Conservation (phyloP, 495 filamentous ascomycete genomes). For the Lophiostoma macrostomum region DNA sequence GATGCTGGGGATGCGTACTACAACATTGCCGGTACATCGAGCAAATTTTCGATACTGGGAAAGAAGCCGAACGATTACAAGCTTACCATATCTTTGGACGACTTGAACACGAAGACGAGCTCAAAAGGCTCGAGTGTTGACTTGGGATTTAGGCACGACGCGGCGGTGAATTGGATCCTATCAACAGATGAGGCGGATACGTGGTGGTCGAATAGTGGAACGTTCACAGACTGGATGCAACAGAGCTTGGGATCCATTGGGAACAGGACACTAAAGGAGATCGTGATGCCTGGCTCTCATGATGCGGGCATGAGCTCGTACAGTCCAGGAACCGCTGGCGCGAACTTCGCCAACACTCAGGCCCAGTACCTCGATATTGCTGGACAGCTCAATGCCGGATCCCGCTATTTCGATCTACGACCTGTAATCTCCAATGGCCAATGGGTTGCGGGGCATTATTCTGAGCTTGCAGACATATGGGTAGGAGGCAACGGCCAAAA, state of each 20-base stretch:
- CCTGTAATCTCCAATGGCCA: conserved; percentile 31
- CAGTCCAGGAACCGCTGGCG: conserved; percentile 21
- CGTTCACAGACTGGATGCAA: conserved; percentile 32
- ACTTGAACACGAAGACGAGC: conserved; percentile 18
- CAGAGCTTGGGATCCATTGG: conserved; percentile 25
- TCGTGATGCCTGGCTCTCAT: conserved; percentile 33
- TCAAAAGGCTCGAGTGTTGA: conserved; percentile 21
- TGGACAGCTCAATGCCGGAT: conserved; percentile 24
- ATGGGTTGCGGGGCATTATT: conserved; percentile 33
- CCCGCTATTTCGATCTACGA: conserved; percentile 30
- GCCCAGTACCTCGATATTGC: conserved; percentile 29
- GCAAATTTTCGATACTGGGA: conserved; percentile 18
- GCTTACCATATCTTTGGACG: conserved; percentile 22
- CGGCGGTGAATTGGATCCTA: conserved; percentile 27
- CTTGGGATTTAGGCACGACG: conserved; percentile 30
- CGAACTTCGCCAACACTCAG: conserved; percentile 27
- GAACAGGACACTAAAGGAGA: conserved; percentile 27
- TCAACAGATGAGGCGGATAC: conserved; percentile 27
- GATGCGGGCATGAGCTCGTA: conserved; percentile 31
- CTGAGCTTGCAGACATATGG: conserved; percentile 25
- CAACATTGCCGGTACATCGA: conserved; percentile 17
- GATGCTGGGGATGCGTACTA: conserved; percentile 33
- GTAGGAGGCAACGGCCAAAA: conserved; percentile 30
- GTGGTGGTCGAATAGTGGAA: conserved; percentile 22
- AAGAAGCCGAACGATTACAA: conserved; percentile 15